Evolutionary conservation across 768 basidiomycete genomes (phyloP).

Genomic region (Podaxis sp.): DNA sequence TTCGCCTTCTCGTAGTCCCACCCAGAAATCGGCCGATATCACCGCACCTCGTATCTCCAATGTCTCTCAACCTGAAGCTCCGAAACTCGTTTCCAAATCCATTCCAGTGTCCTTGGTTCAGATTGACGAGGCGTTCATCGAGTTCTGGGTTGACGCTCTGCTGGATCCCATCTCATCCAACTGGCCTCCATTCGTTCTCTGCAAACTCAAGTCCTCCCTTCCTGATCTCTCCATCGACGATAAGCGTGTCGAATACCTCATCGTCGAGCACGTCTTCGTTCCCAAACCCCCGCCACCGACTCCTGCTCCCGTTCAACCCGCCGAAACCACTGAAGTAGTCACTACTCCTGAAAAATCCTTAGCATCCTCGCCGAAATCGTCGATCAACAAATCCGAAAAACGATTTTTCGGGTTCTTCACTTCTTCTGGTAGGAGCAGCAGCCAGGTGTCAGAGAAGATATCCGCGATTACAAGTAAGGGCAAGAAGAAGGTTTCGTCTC

Average conservation of each 20-base stretch:
- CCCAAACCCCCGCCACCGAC: slow-evolving; percentile 32
- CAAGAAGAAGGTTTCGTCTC: slow-evolving; percentile 31
- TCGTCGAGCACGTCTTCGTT: slow-evolving; percentile 63
- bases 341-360: slow-evolving; percentile 7
- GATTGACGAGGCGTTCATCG: slow-evolving; percentile 79
- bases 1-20: slow-evolving; percentile 14
- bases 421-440: slow-evolving; percentile 25
- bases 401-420: slow-evolving; percentile 62
- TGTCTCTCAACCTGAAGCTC: not conserved
- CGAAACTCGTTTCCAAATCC: slow-evolving; percentile 36
- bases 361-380: slow-evolving; percentile 38
- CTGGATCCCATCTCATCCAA: slow-evolving; percentile 61
- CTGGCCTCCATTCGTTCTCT: slow-evolving; percentile 72
- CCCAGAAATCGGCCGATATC: slow-evolving; percentile 25
- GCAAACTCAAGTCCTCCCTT: slow-evolving; percentile 53
- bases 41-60: slow-evolving; percentile 3
- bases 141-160: slow-evolving; percentile 78
- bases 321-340: not conserved
- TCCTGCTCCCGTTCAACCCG: slow-evolving; percentile 15
- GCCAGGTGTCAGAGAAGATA: slow-evolving; percentile 28
- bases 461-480: slow-evolving; percentile 29
- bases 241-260: slow-evolving; percentile 57
- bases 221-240: slow-evolving; percentile 25
- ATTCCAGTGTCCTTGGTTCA: slow-evolving; percentile 48
- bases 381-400: slow-evolving; percentile 54